These are phyloP conservation scores for Coniosporium tulheliwenetii DNA, from an alignment of 2,329 filamentous ascomycete species.

Conservation along the genomic window DNA sequence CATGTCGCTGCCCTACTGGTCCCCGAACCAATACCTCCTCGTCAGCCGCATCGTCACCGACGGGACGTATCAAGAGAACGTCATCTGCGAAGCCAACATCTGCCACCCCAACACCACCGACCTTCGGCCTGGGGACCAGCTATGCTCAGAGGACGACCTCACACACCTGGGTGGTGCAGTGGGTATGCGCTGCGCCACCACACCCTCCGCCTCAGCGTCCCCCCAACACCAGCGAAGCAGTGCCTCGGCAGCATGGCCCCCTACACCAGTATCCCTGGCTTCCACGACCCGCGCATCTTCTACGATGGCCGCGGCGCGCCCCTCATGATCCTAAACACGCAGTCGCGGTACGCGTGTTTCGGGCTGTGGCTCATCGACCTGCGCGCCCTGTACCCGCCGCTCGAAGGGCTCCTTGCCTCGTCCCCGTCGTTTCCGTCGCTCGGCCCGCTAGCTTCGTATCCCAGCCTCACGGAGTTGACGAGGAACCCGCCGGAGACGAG, in stretches of 20 bases:
- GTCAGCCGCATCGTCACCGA: constrained; percentile 19
- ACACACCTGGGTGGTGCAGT: constrained; percentile 15
- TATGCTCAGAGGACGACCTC: constrained; percentile 17
- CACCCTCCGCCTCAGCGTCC: constrained; percentile 18
- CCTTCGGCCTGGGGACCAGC: constrained; percentile 7
- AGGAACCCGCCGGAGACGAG: constrained; percentile 18
- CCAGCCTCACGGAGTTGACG: constrained; percentile 21
- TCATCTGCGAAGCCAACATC: constrained; percentile 23
- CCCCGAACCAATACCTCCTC: constrained; percentile 20
- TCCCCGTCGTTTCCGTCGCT: constrained; percentile 7
- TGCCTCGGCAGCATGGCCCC: constrained; percentile 16
- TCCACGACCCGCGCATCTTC: constrained; percentile 25
- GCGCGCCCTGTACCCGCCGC: constrained; percentile 9
- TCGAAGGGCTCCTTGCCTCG: constrained; percentile 9
- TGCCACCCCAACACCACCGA: constrained; percentile 10
- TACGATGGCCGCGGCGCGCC: constrained; percentile 24
- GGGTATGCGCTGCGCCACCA: constrained; percentile 17
- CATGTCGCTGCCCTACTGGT: constrained; percentile 21
- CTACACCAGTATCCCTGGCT: constrained; percentile 22
- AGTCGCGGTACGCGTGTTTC: constrained; percentile 18
- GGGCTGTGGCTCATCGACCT: constrained; percentile 18
- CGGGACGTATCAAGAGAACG: constrained; percentile 19
- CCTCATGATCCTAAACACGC: constrained; percentile 21
- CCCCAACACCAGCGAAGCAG: constrained; percentile 20
- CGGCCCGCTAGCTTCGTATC: constrained; percentile 10